Base-by-base conservation (phyloP, 2,329 filamentous ascomycete species). In the Coniochaeta prunicola region DNA sequence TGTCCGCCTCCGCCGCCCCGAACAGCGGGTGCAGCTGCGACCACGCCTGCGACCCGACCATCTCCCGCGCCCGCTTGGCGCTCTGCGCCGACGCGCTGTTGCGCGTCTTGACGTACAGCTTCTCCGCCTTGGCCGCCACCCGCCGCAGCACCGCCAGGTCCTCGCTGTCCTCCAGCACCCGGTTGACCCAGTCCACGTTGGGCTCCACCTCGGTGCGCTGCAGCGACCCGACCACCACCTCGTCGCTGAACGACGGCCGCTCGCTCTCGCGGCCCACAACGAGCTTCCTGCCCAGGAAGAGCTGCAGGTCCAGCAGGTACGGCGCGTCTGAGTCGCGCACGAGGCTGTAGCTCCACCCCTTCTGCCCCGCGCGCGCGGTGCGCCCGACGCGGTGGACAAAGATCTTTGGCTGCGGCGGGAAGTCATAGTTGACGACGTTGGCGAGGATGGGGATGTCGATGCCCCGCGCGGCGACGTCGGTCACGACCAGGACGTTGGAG, bases 361-460 rank as follows among this genome's bases (percentile, higher is more conserved):
- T 86, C 67, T 91, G 88, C 15, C 93, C 94, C 50, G 96, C 96
- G 82, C 94, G 86, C 42, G 94, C 96, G 28, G 96, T 99, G 75
- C 94, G 88, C 67, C 94, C 94, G 53, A 99, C 94, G 70, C 94
- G 88, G 74, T 99, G 94, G 30, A 99, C 89, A 67, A 96, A 99
- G 45, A 99, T 87, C 75, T 99, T 99, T 21, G 94, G 91, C 68
- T 97, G 94, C 1, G 93, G 90, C 3, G 94, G 93, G 64, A 99
- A 99, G 69, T 97, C 93, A 74, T 96, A 99, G 78, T 99, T 97
- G 78, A 99, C 93, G 60, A 99, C 94, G 70, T 99, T 97, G 59
- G 91, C 92, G 36, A 99, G 81, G 53, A 97, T 84, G 0, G 94
- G 94, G 65, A 99, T 96, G 84, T 99, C 94, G 62, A 99, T 96